phyloP scores from a whole-genome alignment of 2,329 filamentous ascomycete genomes.

The Arthrobotrys sphaeroides region DNA sequence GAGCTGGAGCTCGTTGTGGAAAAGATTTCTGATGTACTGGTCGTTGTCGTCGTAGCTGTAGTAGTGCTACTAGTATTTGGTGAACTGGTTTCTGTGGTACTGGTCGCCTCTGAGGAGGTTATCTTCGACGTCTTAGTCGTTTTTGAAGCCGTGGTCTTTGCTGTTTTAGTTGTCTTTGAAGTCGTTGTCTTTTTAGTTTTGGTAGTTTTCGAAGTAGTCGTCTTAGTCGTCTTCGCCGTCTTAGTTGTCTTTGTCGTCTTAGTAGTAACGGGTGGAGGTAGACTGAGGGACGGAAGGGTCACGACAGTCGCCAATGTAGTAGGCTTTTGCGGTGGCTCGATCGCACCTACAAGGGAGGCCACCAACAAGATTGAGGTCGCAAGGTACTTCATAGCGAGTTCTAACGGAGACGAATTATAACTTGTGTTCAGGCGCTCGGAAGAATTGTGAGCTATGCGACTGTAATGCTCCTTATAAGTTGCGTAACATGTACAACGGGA shows the following conservation, averaged over 20 bases:
- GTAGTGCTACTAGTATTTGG: neutral
- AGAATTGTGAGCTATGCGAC: no score
- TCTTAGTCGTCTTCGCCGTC: neutral
- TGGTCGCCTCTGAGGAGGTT: neutral
- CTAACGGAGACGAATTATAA: no score
- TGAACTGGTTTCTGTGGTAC: neutral
- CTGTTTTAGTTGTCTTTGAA: neutral
- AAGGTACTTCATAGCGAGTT: conserved; percentile 25
- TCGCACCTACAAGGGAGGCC: neutral
- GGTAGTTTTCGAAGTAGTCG: neutral
- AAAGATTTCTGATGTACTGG: neutral
- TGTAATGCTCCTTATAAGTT: no score
- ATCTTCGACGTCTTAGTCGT: conserved; percentile 19
- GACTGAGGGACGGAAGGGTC: neutral
- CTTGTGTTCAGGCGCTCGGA: no score
- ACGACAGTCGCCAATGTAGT: conserved; percentile 15
- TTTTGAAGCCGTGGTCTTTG: neutral
- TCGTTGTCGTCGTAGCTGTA: conserved; percentile 1
- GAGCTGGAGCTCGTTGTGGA: neutral
- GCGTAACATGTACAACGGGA: no score
- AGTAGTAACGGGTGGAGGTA: neutral
- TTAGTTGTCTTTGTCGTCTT: neutral
- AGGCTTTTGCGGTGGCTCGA: neutral
- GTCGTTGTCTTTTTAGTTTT: neutral
- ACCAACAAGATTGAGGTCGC: neutral